These are phyloP conservation scores for Camelina sativa DNA, from an alignment of 345 rosid species.

Conservation along the genomic window DNA sequence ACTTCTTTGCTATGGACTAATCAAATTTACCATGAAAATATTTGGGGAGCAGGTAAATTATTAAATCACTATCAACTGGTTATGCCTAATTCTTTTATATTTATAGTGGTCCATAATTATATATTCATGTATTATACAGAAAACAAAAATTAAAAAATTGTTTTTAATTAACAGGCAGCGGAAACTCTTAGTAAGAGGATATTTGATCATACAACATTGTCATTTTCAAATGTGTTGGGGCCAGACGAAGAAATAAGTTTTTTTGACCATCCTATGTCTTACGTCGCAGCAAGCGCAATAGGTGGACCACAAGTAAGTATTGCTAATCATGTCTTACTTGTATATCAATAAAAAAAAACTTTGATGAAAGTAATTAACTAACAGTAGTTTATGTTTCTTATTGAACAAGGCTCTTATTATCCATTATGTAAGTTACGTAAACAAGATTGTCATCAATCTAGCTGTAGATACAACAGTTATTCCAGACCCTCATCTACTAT, in stretches of 20 bases:
- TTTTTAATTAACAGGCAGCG: constrained; percentile 35
- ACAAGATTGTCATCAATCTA: constrained; percentile 58
- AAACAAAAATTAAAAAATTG: too few species aligned
- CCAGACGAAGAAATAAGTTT: constrained; percentile 60
- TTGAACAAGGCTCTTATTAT: constrained; percentile 66
- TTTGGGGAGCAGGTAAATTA: constrained; percentile 48
- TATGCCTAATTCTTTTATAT: neutral
- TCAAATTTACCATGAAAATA: constrained; percentile 31
- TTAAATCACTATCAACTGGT: neutral
- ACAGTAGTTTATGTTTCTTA: constrained; percentile 38
- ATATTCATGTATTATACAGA: too few species aligned
- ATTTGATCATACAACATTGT: constrained; percentile 47
- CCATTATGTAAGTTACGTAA: constrained; percentile 67
- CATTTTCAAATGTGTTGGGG: constrained; percentile 58
- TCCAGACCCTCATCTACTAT: constrained; percentile 61
- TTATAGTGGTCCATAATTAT: too few species aligned
- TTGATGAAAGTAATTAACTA: neutral
- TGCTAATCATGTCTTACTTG: neutral
- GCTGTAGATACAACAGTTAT: constrained; percentile 63
- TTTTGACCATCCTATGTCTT: constrained; percentile 53
- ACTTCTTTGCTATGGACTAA: neutral
- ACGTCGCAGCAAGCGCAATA: constrained; percentile 54
- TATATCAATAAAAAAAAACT: neutral
- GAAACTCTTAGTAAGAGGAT: constrained; percentile 37
- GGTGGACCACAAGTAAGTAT: constrained; percentile 58